phyloP scores from a whole-genome alignment of 1,284 basidiomycete species.

The Puccinia horiana region DNA sequence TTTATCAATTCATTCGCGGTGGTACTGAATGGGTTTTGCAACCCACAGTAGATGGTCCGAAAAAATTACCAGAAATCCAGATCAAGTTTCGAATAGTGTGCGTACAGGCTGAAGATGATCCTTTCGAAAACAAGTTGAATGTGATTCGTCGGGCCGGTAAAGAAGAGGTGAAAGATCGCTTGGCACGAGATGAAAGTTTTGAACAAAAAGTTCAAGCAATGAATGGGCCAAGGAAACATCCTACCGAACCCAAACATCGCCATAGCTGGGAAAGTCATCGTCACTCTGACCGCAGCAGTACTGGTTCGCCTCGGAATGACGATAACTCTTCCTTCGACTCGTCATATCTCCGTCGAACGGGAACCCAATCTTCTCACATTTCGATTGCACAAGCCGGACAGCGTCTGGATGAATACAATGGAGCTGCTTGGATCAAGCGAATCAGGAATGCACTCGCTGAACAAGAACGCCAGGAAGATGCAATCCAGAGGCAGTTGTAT shows the following conservation, averaged over 20 bases:
- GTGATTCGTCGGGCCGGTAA: slow-evolving; percentile 76
- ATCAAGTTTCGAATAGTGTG: slow-evolving; percentile 67
- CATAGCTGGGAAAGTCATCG: slow-evolving; percentile 10
- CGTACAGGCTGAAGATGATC: slow-evolving; percentile 83
- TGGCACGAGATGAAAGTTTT: slow-evolving; percentile 79
- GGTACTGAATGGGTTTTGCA: slow-evolving; percentile 54
- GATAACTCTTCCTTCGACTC: slow-evolving; percentile 30
- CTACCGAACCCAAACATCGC: not conserved
- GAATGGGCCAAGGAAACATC: slow-evolving; percentile 50
- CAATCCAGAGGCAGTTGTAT: slow-evolving; percentile 52
- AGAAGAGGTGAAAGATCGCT: slow-evolving; percentile 72
- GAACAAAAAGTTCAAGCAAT: slow-evolving; percentile 73
- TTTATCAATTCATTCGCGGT: slow-evolving; percentile 59
- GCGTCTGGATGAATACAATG: slow-evolving; percentile 72
- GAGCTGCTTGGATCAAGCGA: slow-evolving; percentile 75
- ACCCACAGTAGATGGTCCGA: slow-evolving; percentile 56
- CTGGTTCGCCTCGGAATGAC: slow-evolving; percentile 16
- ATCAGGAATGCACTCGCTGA: slow-evolving; percentile 60
- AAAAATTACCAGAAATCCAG: slow-evolving; percentile 63
- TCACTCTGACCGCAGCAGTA: slow-evolving; percentile 20
- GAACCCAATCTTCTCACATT: slow-evolving; percentile 58
- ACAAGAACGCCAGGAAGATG: slow-evolving; percentile 62
- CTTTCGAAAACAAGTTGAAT: slow-evolving; percentile 77
- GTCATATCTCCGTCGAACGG: slow-evolving; percentile 55
- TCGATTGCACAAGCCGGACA: slow-evolving; percentile 72